phyloP scores from a whole-genome alignment of 2,329 filamentous ascomycete species.

The Talaromyces verruculosus region DNA sequence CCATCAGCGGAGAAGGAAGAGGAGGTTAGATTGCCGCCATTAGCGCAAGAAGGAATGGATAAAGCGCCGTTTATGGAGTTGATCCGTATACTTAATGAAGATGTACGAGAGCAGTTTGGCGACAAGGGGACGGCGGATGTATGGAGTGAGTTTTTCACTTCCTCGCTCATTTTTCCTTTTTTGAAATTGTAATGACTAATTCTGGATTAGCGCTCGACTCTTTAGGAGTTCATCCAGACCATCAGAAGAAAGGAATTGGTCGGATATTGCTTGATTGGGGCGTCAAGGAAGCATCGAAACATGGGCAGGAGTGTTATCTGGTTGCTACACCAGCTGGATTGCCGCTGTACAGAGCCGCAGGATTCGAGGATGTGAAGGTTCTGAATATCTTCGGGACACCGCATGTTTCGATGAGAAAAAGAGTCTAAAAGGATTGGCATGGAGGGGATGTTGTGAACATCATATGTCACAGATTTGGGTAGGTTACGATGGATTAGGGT shows the following conservation, averaged over 20 bases:
- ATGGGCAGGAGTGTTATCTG: slow-evolving; percentile 1
- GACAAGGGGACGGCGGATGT: background rate
- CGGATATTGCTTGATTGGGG: slow-evolving; percentile 10
- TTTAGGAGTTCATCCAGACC: slow-evolving; percentile 1
- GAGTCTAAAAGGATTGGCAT: background rate
- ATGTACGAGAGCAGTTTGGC: slow-evolving; percentile 5
- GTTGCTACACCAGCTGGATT: slow-evolving; percentile 9
- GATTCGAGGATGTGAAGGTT: slow-evolving; percentile 2
- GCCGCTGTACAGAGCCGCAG: slow-evolving; percentile 4
- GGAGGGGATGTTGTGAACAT: background rate
- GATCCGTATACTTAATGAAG: background rate
- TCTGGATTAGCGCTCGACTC: slow-evolving; percentile 5
- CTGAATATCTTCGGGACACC: slow-evolving; percentile 9
- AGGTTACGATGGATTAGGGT: background rate
- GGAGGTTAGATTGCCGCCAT: background rate
- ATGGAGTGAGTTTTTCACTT: background rate
- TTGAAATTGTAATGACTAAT: background rate
- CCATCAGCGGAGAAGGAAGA: background rate
- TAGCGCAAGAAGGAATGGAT: slow-evolving; percentile 3
- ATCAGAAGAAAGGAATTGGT: slow-evolving; percentile 7
- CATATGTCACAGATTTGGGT: background rate
- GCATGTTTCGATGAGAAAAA: slow-evolving; percentile 13
- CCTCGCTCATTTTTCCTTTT: background rate
- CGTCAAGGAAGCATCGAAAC: slow-evolving; percentile 2
- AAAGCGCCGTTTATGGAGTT: slow-evolving; percentile 3